A percentile compares a stretch with the other conserved stretches of the same genome.
Evolutionary conservation across 805 yeast genomes (phyloP).

Genomic region (Teunomyces kruisii): DNA sequence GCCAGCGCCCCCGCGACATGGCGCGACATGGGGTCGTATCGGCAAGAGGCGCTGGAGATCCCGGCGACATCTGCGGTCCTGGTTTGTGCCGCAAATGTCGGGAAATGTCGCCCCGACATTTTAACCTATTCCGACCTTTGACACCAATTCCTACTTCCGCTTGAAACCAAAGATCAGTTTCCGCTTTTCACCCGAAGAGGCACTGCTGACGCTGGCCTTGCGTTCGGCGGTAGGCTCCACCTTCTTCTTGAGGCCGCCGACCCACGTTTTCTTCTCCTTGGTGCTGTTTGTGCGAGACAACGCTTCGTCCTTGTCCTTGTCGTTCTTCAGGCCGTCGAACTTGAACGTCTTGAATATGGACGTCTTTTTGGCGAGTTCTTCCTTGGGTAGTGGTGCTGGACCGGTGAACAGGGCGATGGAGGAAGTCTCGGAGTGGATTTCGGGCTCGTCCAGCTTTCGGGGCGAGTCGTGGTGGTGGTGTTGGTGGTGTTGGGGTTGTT

Average conservation of each 20-base stretch:
- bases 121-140: no score
- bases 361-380: conserved; percentile 5
- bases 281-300: conserved; percentile 12
- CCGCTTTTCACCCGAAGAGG: conserved; percentile 12
- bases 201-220: conserved; percentile 6
- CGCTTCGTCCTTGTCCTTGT: conserved; percentile 14
- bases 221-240: conserved; percentile 16
- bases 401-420: conserved; percentile 9
- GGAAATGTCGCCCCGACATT: no score
- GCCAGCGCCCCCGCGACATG: no score
- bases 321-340: conserved; percentile 20
- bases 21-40: no score
- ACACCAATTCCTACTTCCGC: background rate
- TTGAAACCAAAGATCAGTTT: conserved; percentile 39
- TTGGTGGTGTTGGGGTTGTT: conserved; percentile 5
- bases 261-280: conserved; percentile 40
- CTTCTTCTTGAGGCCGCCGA: conserved; percentile 36
- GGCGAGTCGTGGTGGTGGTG: no score
- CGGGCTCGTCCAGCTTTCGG: conserved; percentile 3
- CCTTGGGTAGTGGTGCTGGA: conserved; percentile 4
- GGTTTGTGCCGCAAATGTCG: no score
- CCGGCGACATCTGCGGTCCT: no score
- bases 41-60: no score
- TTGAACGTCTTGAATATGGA: conserved; percentile 33
- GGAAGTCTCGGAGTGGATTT: conserved; percentile 7